These are phyloP conservation scores for Camellia lanceoleosa DNA, from an alignment of 148 eudicot species.

Conservation along the genomic window DNA sequence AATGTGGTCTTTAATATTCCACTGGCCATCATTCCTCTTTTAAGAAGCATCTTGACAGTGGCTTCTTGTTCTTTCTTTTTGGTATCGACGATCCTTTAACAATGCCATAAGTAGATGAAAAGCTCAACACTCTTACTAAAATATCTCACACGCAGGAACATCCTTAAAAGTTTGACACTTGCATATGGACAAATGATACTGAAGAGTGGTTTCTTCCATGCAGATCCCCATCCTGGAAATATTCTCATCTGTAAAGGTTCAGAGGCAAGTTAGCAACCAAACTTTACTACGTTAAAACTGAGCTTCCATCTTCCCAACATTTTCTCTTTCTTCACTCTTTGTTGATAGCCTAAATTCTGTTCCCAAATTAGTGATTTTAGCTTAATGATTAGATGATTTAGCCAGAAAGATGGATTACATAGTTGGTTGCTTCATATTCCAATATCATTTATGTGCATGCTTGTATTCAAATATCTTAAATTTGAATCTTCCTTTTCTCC, in stretches of 20 bases:
- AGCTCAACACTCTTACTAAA: not conserved
- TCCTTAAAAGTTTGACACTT: slow-evolving; percentile 76
- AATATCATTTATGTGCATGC: not conserved
- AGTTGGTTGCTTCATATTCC: slow-evolving; percentile 2
- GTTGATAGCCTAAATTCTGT: not conserved
- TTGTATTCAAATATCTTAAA: not conserved
- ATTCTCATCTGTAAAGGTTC: slow-evolving; percentile 87
- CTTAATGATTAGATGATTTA: not conserved
- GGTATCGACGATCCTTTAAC: not conserved
- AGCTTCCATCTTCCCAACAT: not conserved
- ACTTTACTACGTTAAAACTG: not conserved
- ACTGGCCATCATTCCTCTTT: not conserved
- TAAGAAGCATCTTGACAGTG: not conserved
- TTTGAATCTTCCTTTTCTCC: not conserved
- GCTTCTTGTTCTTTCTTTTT: not conserved
- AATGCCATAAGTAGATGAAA: not conserved
- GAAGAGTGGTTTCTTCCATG: too few species aligned
- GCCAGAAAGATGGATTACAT: not conserved
- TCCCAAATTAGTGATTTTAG: not conserved
- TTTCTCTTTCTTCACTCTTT: not conserved
- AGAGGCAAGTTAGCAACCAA: slow-evolving; percentile 50
- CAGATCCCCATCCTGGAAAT: slow-evolving; percentile 31
- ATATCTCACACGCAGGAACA: slow-evolving; percentile 62
- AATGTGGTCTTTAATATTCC: not conserved
- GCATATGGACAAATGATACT: slow-evolving; percentile 46